Evolutionary conservation across 2,329 filamentous ascomycete species (phyloP).

Genomic region (Fusarium tanahbumbuense): DNA sequence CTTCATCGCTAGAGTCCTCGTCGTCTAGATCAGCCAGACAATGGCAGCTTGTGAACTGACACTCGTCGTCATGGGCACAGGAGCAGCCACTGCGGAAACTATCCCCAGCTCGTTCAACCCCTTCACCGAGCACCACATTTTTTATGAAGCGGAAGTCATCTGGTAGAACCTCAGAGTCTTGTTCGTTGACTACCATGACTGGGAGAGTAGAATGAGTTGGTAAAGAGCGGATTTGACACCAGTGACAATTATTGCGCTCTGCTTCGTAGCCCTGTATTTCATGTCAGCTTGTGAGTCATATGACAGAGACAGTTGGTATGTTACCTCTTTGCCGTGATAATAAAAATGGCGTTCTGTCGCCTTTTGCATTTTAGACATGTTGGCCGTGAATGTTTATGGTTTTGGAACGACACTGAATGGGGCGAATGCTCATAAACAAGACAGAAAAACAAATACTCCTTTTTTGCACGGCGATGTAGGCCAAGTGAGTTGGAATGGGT

Average conservation of each 20-base stretch:
- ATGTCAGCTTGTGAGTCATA: neutral
- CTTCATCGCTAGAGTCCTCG: conserved; percentile 61
- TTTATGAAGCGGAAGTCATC: conserved; percentile 76
- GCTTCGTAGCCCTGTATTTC: conserved; percentile 49
- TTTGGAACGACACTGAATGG: neutral
- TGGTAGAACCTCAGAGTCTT: conserved; percentile 68
- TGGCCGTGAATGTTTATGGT: neutral
- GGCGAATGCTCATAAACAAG: neutral
- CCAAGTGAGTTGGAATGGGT: neutral
- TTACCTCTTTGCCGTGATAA: conserved; percentile 56
- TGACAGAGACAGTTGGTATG: neutral
- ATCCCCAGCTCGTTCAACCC: conserved; percentile 68
- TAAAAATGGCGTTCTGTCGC: conserved; percentile 63
- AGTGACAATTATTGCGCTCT: conserved; percentile 65
- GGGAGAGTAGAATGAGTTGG: conserved; percentile 60
- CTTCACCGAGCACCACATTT: conserved; percentile 67
- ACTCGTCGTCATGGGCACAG: conserved; percentile 71
- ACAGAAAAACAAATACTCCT: neutral
- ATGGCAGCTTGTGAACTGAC: conserved; percentile 74
- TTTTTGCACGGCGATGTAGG: neutral
- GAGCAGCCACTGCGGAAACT: conserved; percentile 77
- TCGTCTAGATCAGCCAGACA: conserved; percentile 74
- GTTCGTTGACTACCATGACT: conserved; percentile 73
- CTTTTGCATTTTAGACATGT: conserved; percentile 56
- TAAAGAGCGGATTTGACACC: conserved; percentile 70